A percentile compares a stretch with the other conserved stretches of the same genome.
These are phyloP conservation scores for Potentilla sterilis DNA, from an alignment of 306 rosid species.

Conservation along the genomic window DNA sequence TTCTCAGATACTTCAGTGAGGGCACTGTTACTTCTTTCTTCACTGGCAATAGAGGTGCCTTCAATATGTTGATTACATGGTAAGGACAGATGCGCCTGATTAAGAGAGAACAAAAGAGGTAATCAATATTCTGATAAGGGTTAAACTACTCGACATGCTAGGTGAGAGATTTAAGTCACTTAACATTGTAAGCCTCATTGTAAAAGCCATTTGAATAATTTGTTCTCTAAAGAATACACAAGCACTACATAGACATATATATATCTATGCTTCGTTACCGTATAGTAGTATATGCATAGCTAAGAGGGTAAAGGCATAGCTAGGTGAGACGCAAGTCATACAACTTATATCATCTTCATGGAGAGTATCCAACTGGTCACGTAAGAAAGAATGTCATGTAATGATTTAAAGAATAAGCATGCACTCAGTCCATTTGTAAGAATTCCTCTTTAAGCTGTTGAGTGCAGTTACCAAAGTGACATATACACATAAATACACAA, in stretches of 20 bases:
- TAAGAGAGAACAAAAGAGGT: constrained; percentile 1
- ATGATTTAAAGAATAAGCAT: neutral
- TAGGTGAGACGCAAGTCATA: neutral
- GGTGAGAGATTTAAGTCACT: neutral
- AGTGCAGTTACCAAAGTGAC: neutral
- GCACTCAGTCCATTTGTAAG: neutral
- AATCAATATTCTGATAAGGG: neutral
- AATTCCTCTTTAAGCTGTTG: neutral
- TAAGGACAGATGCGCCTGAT: constrained; percentile 62
- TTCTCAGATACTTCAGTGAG: constrained; percentile 50
- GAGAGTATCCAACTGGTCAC: neutral
- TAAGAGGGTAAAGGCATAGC: neutral
- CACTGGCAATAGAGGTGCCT: constrained; percentile 26
- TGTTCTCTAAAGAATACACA: neutral
- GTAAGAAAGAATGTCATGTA: neutral
- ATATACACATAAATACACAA: neutral
- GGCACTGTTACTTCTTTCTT: constrained; percentile 27
- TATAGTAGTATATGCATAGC: neutral
- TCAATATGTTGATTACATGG: constrained; percentile 33
- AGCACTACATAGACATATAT: neutral
- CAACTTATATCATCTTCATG: too few relatives aligned
- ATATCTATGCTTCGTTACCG: neutral
- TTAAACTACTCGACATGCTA: neutral
- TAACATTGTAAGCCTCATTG: neutral
- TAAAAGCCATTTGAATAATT: neutral